A percentile compares a stretch with the other conserved stretches of the same genome.
Evolutionary conservation across 2,329 filamentous ascomycete genomes (phyloP).

Genomic region (Penicillium sp.): DNA sequence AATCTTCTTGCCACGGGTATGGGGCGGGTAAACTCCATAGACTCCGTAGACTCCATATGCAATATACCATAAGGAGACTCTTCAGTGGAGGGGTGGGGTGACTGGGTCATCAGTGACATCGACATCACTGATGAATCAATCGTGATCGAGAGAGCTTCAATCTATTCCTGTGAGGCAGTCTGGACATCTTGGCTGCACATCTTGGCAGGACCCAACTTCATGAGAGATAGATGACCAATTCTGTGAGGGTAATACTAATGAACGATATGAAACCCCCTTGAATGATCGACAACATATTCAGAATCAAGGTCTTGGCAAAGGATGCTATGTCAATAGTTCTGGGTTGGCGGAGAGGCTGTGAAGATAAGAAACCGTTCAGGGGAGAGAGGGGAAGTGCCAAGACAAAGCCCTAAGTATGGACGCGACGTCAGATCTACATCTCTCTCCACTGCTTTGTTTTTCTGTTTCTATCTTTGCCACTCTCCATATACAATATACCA

Average conservation of each 20-base stretch:
- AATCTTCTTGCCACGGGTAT: background rate
- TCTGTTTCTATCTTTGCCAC: background rate
- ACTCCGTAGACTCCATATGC: background rate
- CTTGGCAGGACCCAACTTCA: background rate
- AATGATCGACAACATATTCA: slow-evolving; percentile 11
- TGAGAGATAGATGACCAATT: background rate
- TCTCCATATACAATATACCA: background rate
- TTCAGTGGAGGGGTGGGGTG: background rate
- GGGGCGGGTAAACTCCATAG: background rate
- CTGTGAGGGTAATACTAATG: slow-evolving; percentile 5
- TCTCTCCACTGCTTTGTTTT: background rate
- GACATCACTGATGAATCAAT: background rate
- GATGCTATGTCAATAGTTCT: slow-evolving; percentile 15
- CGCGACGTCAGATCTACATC: too few species aligned
- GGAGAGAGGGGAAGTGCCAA: slow-evolving; percentile 2
- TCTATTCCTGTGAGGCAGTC: too few species aligned
- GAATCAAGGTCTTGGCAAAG: slow-evolving; percentile 21
- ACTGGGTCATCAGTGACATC: background rate
- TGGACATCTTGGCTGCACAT: background rate
- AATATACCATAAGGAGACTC: background rate
- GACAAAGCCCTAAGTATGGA: background rate
- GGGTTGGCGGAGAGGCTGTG: slow-evolving; percentile 16
- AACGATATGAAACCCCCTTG: slow-evolving; percentile 10
- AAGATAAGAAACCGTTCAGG: slow-evolving; percentile 16
- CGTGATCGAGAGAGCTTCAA: background rate